Base-by-base conservation (phyloP, 129 eudicot genomes). In the Dittrichia graveolens region DNA sequence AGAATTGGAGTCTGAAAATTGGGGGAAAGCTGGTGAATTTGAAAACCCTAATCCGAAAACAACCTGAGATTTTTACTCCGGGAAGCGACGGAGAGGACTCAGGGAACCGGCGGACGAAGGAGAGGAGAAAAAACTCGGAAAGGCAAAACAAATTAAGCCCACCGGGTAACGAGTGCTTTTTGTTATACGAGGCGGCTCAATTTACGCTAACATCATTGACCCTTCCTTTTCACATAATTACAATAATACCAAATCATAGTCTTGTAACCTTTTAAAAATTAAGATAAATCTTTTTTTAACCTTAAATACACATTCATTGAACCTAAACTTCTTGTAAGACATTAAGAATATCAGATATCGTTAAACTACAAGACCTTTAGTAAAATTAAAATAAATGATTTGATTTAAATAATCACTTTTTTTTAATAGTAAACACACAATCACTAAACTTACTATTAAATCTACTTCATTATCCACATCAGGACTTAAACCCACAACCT, bases 111-210 rank as follows among this genome's bases (percentile, higher is more conserved):
- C 8, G 73, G 72, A 24, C 11, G 79, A 76, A 45, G 0, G 68
- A 46, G 75, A 56, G 56, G 39, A 3, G 79, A 79, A 79, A 44
- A 60, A 35, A n/a, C 12, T 3, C 4, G 63, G 78, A 59, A 73
- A 18, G 38, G 3, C 3, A 14, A 48, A 65, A n/a, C 53, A 24
- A 59, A 6, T 14, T 13, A 16, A 41, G 15, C 24, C 57, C 4
- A 14, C 13, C 4, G 11, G 57, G 44, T 9, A 48, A 31, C 18
- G 3, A 38, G 10, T 73, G 47, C 9, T 19, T 61, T 10, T 62
- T 65, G 75, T 57, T 72, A 72, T 40, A 65, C 10, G 10, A 4
- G 82, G 74, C 78, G 75, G 75, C 83, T 59, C 7, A 56, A 4
- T 41, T 48, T 35, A 5, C 14, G 5, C 18, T 13, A 41, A 11